Conservation (phyloP, 805 yeast species). For the Torulaspora microellipsoides region DNA sequence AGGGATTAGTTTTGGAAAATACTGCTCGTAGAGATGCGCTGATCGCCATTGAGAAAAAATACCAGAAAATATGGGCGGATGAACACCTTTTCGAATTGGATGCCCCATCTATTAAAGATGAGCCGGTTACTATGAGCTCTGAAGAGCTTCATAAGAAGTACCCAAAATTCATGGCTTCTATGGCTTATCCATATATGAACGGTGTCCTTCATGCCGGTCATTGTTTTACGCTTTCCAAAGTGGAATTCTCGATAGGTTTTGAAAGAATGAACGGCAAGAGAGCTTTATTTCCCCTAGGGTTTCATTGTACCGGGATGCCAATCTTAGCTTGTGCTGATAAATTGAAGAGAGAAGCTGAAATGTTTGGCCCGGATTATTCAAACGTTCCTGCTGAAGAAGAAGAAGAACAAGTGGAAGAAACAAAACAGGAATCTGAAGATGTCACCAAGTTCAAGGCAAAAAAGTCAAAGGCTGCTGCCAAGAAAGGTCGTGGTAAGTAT, state of each 20-base stretch:
- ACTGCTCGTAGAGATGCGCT: constrained; percentile 95
- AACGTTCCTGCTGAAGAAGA: constrained; percentile 62
- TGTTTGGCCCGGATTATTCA: constrained; percentile 77
- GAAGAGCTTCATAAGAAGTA: constrained; percentile 72
- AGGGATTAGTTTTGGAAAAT: constrained; percentile 42
- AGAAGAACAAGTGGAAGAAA: constrained; percentile 35
- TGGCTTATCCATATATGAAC: constrained; percentile 99
- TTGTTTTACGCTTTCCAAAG: constrained; percentile 89
- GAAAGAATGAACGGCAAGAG: constrained; percentile 92
- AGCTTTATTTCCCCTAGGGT: constrained; percentile 92
- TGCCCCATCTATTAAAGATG: constrained; percentile 76
- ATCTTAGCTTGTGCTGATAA: constrained; percentile 95
- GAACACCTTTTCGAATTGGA: constrained; percentile 81
- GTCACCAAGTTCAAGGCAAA: constrained; percentile 87
- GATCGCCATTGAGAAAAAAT: constrained; percentile 81
- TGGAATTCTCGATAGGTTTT: constrained; percentile 86
- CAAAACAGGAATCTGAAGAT: constrained; percentile 55
- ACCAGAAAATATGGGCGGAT: constrained; percentile 82
- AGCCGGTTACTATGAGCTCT: constrained; percentile 45
- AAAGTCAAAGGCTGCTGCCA: constrained; percentile 90
- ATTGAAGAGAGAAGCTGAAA: constrained; percentile 84
- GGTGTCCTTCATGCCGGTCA: constrained; percentile 99
- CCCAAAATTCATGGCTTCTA: constrained; percentile 86
- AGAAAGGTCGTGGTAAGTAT: constrained; percentile 88
- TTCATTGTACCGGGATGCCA: constrained; percentile 99